A percentile compares a stretch with the other conserved stretches of the same genome.
Evolutionary conservation across 1,139 yeast genomes (phyloP).

Genomic region (Scheffersomyces titani): DNA sequence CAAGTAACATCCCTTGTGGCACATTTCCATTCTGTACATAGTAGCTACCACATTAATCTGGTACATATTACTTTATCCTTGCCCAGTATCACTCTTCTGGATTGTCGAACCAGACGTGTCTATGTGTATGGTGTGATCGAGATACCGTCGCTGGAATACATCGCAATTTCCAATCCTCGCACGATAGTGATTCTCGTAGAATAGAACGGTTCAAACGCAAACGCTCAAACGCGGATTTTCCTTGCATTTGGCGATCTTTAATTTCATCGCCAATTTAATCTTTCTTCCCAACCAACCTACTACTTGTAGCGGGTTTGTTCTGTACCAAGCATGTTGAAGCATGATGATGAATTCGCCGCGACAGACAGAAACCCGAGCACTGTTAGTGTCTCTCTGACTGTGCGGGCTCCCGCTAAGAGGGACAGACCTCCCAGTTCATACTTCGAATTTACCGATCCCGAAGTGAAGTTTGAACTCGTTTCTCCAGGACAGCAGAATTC

Average conservation of each 20-base stretch:
- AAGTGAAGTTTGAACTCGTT: neutral
- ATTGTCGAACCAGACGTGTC: neutral
- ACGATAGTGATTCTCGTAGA: neutral
- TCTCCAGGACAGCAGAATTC: neutral
- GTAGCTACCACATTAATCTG: neutral
- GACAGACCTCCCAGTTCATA: constrained; percentile 31
- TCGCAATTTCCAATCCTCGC: neutral
- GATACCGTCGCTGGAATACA: neutral
- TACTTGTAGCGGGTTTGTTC: neutral
- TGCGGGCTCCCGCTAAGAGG: constrained; percentile 13
- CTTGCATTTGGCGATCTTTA: neutral
- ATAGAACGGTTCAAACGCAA: neutral
- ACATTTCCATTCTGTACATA: neutral
- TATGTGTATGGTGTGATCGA: neutral
- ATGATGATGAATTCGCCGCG: neutral
- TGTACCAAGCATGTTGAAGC: neutral
- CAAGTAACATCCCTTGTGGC: neutral
- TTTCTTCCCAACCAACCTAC: neutral
- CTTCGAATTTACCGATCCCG: constrained; percentile 15
- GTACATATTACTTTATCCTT: neutral
- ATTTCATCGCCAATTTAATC: neutral
- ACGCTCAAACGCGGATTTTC: neutral
- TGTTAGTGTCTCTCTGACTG: neutral
- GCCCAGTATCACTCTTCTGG: neutral
- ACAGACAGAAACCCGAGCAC: neutral